Base-by-base conservation (phyloP, 73 alveolate genomes). In the Symbiodinium pilosum region DNA sequence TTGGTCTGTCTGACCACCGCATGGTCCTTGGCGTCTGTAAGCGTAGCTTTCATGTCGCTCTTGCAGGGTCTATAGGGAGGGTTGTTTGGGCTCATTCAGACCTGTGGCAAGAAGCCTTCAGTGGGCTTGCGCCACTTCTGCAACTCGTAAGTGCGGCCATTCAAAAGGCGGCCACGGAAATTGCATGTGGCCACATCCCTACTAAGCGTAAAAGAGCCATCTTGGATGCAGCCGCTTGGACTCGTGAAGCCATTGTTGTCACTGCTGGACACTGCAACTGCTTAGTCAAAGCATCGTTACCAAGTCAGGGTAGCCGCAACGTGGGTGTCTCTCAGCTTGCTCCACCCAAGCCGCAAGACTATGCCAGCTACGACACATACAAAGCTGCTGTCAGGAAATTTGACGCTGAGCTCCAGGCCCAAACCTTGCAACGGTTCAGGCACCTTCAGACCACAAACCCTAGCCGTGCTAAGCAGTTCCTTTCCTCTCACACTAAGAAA, bases 221-320 rank as follows among this genome's bases (percentile, higher is more conserved):
- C 21, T n/a, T 71, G 28, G 84, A 71, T 71, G 84, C 84, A 1
- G 84, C 44, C 12, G 84, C 84, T 9, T 71, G 84, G 84, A n/a
- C n/a, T n/a, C 84, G 84, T 20, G 84, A 71, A 71, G 84, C 14
- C 26, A 7, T 71, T 43, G 26, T 71, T n/a, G 41, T 30, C 20
- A 7, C 34, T 28, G 77, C 77, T 59, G 84, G 84, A 32, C 84
- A 71, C 28, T 71, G 84, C 43, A 7, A 26, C 16, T 6, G 43
- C 84, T 7, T 71, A 28, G 84, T 71, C 28, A 18, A 59, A 1
- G 77, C 77, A 9, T 18, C 36, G 36, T 6, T 56, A 14, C 59
- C 59, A 26, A 56, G n/a, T 3, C 34, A 32, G 3, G n/a, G 73
- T 8, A 32, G 73, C 3, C 14, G n/a, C 9, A 56, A 3, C 4